Conservation (phyloP, 1,139 yeast species). For the Meyerozyma sp. region DNA sequence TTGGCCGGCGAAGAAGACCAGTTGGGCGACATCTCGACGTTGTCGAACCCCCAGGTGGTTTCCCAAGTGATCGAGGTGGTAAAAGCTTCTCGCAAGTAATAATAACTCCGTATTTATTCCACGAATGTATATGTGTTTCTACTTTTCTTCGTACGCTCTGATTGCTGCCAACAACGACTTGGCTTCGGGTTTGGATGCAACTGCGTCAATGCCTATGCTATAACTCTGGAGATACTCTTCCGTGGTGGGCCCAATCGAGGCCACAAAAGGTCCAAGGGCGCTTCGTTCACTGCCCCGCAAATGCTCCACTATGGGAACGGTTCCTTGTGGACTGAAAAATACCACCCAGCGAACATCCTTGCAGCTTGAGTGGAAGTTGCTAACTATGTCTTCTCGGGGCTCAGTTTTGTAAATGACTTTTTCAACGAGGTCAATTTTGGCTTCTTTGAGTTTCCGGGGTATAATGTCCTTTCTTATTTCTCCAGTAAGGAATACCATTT, state of each 20-base stretch:
- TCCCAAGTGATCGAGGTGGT: conserved; percentile 60
- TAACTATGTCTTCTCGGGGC: conserved; percentile 40
- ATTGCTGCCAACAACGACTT: conserved; percentile 42
- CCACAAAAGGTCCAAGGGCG: conserved; percentile 39
- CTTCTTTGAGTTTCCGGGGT: conserved; percentile 49
- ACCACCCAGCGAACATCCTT: conserved; percentile 53
- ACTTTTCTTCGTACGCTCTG: conserved; percentile 1
- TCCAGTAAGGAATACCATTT: conserved; percentile 81
- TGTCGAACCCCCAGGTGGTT: conserved; percentile 69
- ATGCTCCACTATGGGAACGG: conserved; percentile 52
- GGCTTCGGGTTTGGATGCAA: conserved; percentile 74
- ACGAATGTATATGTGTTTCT: not conserved
- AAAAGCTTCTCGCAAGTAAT: conserved; percentile 18
- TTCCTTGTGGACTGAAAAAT: conserved; percentile 90
- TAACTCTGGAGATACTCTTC: conserved; percentile 51
- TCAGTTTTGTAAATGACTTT: conserved; percentile 66
- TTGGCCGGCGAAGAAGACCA: conserved; percentile 76
- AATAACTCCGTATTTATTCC: not conserved
- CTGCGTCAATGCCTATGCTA: conserved; percentile 55
- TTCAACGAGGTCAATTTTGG: conserved; percentile 50
- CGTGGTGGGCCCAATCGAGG: conserved; percentile 94
- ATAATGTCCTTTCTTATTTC: conserved; percentile 77
- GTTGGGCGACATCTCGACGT: conserved; percentile 73
- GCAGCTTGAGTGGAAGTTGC: conserved; percentile 26
- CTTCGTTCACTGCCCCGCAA: conserved; percentile 19